A percentile compares a stretch with the other conserved stretches of the same genome.
These are phyloP conservation scores for Lentinula sp. DNA, from an alignment of 768 basidiomycete genomes.

Conservation along the genomic window DNA sequence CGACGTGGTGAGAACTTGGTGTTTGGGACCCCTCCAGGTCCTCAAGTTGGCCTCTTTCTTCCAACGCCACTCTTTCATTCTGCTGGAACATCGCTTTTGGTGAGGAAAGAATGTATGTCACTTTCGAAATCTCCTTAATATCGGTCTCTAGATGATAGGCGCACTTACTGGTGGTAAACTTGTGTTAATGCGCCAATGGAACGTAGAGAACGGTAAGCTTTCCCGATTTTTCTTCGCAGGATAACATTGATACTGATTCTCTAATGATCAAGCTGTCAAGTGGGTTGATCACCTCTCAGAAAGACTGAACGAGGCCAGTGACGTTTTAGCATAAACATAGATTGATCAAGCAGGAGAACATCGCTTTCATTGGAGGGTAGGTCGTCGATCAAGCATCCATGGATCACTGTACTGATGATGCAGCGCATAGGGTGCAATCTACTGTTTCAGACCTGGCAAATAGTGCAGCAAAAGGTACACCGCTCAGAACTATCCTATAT, in stretches of 20 bases:
- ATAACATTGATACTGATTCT: neutral
- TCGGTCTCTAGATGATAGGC: constrained; percentile 40
- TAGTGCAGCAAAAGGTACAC: constrained; percentile 37
- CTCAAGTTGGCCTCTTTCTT: constrained; percentile 45
- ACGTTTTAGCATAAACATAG: constrained; percentile 15
- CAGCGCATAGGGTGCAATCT: constrained; percentile 26
- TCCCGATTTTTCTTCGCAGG: neutral
- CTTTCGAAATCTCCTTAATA: neutral
- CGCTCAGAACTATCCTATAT: constrained; percentile 43
- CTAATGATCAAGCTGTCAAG: neutral
- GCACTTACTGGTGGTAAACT: constrained; percentile 52
- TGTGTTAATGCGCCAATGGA: constrained; percentile 52
- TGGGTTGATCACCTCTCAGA: neutral
- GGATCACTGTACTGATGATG: constrained; percentile 47
- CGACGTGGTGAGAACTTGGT: constrained; percentile 40
- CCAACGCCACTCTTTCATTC: constrained; percentile 69
- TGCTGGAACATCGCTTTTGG: constrained; percentile 44
- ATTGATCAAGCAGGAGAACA: constrained; percentile 46
- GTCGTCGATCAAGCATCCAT: neutral
- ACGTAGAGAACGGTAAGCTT: constrained; percentile 41
- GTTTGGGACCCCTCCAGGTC: constrained; percentile 21
- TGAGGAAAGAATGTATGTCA: constrained; percentile 18
- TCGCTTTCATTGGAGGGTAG: constrained; percentile 49
- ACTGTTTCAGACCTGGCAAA: constrained; percentile 43
- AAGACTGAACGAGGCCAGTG: constrained; percentile 23